Evolutionary conservation across 2,329 filamentous ascomycete genomes (phyloP), one percentile per base, ranked within the genome.

Genomic region (Fusarium praegraminearum): DNA sequence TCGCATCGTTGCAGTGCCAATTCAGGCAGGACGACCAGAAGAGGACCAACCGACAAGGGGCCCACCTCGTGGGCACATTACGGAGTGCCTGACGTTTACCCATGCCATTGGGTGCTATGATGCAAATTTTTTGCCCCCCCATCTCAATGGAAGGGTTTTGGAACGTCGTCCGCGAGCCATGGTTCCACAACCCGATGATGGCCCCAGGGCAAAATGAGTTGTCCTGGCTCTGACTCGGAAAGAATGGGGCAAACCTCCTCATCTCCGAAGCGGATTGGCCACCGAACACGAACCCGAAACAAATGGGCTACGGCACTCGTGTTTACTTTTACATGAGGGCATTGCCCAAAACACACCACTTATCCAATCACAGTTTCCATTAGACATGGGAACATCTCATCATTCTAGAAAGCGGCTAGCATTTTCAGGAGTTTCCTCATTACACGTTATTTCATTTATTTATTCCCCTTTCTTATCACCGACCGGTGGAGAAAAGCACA

Each of bases 111-210:
- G 73, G 70, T 74, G 67, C 65, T 52, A 70, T 69, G 71, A 69
- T 71, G 71, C 70, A 75, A 75, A 75, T 58, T 74, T 75, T 75
- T 69, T 56, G 51, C 46, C 68, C 67, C 24, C 67, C 64, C 60
- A 62, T 63, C 54, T 57, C 52, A 53, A 69, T 75, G 60, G 73
- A 75, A 75, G 73, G 60, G 51, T 73, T 72, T 72, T 75, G 51
- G 73, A 75, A 75, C 69, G 50, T 54, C 44, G 41, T 22, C 62
- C 51, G 58, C 64, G 52, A 59, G 53, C 52, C 36, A 55, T 20
- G 59, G 73, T 61, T 57, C 73, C 73, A 75, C 73, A 57, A 65
- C 47, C 69, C 64, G 64, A 57, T 38, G 36, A 57, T 62, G 51
- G 33, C 41, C 61, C 16, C 40, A 32, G 47, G 47, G 59, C 57